Evolutionary conservation across 2,329 filamentous ascomycete genomes (phyloP).

Genomic region (Torrubiellomyces zombiae): DNA sequence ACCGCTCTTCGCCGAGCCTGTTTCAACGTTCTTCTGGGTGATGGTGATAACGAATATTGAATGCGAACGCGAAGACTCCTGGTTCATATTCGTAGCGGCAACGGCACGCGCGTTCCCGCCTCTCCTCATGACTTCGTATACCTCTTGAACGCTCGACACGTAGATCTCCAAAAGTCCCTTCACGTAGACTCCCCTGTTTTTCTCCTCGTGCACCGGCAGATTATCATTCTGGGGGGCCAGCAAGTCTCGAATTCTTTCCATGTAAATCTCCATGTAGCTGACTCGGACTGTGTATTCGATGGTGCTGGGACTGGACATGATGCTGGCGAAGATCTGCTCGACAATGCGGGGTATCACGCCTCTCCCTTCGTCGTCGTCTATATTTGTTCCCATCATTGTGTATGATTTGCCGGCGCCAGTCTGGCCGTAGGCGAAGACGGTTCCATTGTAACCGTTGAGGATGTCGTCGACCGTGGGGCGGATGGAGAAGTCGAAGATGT

Average conservation of each 20-base stretch:
- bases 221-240: conserved; percentile 90
- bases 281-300: conserved; percentile 98
- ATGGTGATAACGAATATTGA: conserved; percentile 97
- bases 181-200: conserved; percentile 88
- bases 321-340: conserved; percentile 93
- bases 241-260: conserved; percentile 94
- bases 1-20: conserved; percentile 86
- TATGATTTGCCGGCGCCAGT: conserved; percentile 98
- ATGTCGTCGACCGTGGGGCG: conserved; percentile 93
- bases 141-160: conserved; percentile 85
- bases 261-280: conserved; percentile 99
- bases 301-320: conserved; percentile 75
- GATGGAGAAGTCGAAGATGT: conserved; percentile 98
- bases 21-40: conserved; percentile 94
- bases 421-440: conserved; percentile 96
- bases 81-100: conserved; percentile 96
- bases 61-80: conserved; percentile 93
- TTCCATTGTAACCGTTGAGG: conserved; percentile 97
- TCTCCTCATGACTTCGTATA: conserved; percentile 91
- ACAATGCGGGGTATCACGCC: conserved; percentile 95
- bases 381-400: conserved; percentile 72
- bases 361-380: conserved; percentile 73
- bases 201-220: conserved; percentile 93
- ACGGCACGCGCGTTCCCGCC: conserved; percentile 84
- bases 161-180: conserved; percentile 92